Conservation (phyloP, 2,329 filamentous ascomycete species). For the Fusarium denticulatum region DNA sequence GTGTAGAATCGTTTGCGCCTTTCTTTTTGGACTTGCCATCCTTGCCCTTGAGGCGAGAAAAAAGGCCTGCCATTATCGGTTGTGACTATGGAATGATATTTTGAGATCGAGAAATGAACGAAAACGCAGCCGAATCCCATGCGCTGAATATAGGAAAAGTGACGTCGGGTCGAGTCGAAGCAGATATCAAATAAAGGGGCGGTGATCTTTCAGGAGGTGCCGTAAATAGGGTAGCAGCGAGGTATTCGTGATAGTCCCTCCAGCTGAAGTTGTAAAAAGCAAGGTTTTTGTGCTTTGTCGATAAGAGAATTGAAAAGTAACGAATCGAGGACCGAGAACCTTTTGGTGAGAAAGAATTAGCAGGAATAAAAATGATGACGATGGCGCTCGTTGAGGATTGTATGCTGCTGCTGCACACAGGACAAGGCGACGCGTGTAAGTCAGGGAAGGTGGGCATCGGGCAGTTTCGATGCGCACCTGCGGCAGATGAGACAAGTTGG, state of each 20-base stretch:
- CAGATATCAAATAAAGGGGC: conserved; percentile 31
- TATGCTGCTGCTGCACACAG: conserved; percentile 12
- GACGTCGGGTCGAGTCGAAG: conserved; percentile 23
- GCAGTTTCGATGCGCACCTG: conserved; percentile 34
- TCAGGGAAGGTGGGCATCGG: conserved; percentile 37
- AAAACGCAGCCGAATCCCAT: conserved; percentile 18
- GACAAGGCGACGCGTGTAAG: conserved; percentile 33
- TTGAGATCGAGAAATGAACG: conserved; percentile 15
- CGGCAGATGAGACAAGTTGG: conserved; percentile 25
- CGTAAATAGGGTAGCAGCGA: neutral
- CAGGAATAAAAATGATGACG: conserved; percentile 12
- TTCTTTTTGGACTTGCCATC: conserved; percentile 77
- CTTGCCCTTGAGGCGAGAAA: conserved; percentile 77
- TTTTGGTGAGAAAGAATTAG: conserved; percentile 7
- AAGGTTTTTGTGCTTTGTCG: conserved; percentile 18
- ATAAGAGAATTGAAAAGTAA: neutral
- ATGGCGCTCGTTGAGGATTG: conserved; percentile 1
- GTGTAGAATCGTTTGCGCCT: conserved; percentile 60
- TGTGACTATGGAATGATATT: conserved; percentile 9
- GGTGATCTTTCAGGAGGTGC: conserved; percentile 19
- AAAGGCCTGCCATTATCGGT: conserved; percentile 65
- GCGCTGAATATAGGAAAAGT: conserved; percentile 17
- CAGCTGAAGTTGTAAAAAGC: conserved; percentile 21
- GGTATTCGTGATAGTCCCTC: conserved; percentile 28
- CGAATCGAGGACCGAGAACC: neutral